Percentiles rank a stretch among this genome's conserved stretches.
Conservation (phyloP, 1,284 basidiomycete genomes). For the Exsudoporus floridanus region DNA sequence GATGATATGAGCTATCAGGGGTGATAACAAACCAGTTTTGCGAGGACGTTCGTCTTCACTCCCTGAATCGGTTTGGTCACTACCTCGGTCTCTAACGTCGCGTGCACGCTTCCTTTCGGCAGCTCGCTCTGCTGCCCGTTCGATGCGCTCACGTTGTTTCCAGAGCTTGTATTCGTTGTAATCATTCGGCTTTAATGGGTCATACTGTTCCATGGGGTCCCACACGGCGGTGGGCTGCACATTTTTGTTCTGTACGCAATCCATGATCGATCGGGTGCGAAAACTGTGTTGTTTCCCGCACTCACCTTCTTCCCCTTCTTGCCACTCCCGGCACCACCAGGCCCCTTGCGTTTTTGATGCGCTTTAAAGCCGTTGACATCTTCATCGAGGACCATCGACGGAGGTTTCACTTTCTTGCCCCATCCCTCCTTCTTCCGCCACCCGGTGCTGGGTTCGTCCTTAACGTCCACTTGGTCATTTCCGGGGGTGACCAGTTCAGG, state of each 20-base stretch:
- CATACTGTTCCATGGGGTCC: slow-evolving; percentile 79
- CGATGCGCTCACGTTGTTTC: slow-evolving; percentile 71
- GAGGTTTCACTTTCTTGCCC: slow-evolving; percentile 86
- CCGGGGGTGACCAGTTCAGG: slow-evolving; percentile 52
- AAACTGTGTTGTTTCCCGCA: not conserved
- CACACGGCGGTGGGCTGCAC: slow-evolving; percentile 52
- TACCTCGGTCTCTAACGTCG: slow-evolving; percentile 49
- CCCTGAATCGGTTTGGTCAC: slow-evolving; percentile 64
- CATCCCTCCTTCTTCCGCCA: slow-evolving; percentile 52
- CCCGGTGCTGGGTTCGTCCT: slow-evolving; percentile 20
- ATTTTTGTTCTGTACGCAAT: slow-evolving; percentile 57
- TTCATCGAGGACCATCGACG: slow-evolving; percentile 82
- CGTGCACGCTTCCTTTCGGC: slow-evolving; percentile 62
- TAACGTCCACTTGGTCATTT: slow-evolving; percentile 27
- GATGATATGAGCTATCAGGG: not conserved
- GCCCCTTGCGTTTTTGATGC: slow-evolving; percentile 45
- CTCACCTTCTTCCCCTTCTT: slow-evolving; percentile 67
- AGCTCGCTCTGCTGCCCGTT: slow-evolving; percentile 60
- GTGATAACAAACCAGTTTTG: slow-evolving; percentile 56
- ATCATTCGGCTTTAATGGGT: slow-evolving; percentile 79
- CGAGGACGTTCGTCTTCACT: slow-evolving; percentile 70
- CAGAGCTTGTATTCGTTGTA: slow-evolving; percentile 82
- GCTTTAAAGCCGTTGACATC: slow-evolving; percentile 81
- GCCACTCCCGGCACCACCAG: slow-evolving; percentile 39
- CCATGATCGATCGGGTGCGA: slow-evolving; percentile 1